Percentiles rank a stretch among this genome's conserved stretches.
phyloP scores from a whole-genome alignment of 805 yeast species.

The Sungouiella blattae region DNA sequence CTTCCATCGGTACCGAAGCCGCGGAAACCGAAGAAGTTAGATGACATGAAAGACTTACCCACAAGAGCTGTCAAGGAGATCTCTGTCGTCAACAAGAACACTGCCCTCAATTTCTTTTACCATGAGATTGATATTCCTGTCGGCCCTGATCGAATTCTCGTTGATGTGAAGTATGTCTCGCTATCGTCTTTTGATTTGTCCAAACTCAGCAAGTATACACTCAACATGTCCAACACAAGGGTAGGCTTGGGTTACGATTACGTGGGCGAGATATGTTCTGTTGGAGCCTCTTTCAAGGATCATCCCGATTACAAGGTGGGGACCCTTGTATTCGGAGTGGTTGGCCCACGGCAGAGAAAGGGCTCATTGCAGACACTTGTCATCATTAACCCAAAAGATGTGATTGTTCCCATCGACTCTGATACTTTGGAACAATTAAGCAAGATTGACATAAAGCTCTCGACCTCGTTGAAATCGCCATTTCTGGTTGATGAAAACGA shows the following conservation, averaged over 20 bases:
- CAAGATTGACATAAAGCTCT: conserved; percentile 22
- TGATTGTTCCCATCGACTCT: conserved; percentile 26
- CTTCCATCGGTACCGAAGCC: conserved; percentile 5
- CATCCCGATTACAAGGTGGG: conserved; percentile 44
- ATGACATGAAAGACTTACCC: conserved; percentile 51
- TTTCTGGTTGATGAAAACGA: conserved; percentile 9
- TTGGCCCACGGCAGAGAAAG: conserved; percentile 46
- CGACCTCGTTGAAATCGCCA: conserved; percentile 7
- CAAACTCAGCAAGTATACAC: conserved; percentile 51
- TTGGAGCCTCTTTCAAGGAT: conserved; percentile 44
- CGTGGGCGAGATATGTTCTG: conserved; percentile 54
- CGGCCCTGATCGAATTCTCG: conserved; percentile 45
- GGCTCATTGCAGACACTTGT: conserved; percentile 61
- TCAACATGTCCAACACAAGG: conserved; percentile 51
- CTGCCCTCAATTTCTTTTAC: conserved; percentile 52
- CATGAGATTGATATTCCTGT: conserved; percentile 49
- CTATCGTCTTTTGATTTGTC: conserved; percentile 66
- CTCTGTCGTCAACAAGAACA: conserved; percentile 39
- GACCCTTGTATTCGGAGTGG: conserved; percentile 62
- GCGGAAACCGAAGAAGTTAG: conserved; percentile 19
- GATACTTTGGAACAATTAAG: conserved; percentile 19
- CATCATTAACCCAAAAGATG: conserved; percentile 45
- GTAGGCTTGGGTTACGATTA: conserved; percentile 70
- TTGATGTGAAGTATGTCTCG: conserved; percentile 57
- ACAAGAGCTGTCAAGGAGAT: conserved; percentile 40